Evolutionary conservation across 371 early-diverging fungal species (phyloP).

Genomic region (Rhizopus stolonifer): DNA sequence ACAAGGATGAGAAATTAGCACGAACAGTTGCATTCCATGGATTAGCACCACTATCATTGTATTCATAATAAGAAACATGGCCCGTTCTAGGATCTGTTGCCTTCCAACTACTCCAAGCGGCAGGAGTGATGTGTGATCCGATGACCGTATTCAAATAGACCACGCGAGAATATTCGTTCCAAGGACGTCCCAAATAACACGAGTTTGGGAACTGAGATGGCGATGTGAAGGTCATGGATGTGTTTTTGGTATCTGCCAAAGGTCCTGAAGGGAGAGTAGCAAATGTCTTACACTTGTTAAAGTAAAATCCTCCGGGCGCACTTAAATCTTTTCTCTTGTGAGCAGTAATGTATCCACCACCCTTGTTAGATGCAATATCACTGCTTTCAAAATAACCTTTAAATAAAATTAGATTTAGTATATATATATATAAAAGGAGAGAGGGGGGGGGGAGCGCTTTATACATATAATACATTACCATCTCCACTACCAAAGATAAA

Average conservation of each 20-base stretch:
- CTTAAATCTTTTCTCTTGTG: conserved; percentile 8
- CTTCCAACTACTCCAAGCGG: conserved; percentile 27
- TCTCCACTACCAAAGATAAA: conserved; percentile 33
- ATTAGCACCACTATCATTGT: conserved; percentile 15
- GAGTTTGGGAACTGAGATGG: conserved; percentile 7
- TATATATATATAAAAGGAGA: too few relatives aligned
- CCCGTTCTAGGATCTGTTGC: neutral
- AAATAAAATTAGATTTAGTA: too few relatives aligned
- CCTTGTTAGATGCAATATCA: conserved; percentile 7
- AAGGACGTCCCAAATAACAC: conserved; percentile 29
- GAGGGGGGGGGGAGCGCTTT: too few relatives aligned
- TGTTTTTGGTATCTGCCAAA: neutral
- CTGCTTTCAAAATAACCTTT: conserved; percentile 17
- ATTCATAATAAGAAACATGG: conserved; percentile 19
- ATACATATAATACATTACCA: too few relatives aligned
- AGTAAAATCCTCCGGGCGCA: conserved; percentile 14
- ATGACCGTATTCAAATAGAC: conserved; percentile 22
- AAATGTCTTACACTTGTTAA: conserved; percentile 6
- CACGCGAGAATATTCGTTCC: conserved; percentile 29
- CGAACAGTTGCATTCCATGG: neutral
- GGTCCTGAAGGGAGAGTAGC: conserved; percentile 17
- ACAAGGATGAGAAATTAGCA: neutral
- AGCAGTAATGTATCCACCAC: conserved; percentile 11
- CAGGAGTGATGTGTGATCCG: conserved; percentile 17
- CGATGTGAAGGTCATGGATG: conserved; percentile 8